These are phyloP conservation scores for Calocybe gambosa DNA, from an alignment of 1,284 basidiomycete genomes.

Conservation along the genomic window DNA sequence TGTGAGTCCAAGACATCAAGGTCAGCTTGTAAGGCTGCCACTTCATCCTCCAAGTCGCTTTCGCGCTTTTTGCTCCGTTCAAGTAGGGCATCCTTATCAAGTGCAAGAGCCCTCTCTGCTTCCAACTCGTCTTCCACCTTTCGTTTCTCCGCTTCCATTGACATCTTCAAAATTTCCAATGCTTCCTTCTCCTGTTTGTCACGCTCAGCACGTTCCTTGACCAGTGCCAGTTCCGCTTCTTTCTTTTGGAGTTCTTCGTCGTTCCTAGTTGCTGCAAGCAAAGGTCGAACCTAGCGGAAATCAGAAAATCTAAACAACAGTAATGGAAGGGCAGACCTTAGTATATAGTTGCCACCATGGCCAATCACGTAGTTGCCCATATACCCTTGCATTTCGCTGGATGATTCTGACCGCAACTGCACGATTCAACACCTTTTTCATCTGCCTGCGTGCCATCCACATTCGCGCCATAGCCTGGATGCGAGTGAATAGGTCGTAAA, in stretches of 20 bases:
- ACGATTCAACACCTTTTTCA: conserved; percentile 93
- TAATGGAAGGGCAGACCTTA: conserved; percentile 56
- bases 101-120: conserved; percentile 72
- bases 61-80: conserved; percentile 84
- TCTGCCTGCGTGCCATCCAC: conserved; percentile 84
- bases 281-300: conserved; percentile 69
- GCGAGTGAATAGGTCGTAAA: conserved; percentile 87
- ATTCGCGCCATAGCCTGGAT: conserved; percentile 84
- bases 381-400: conserved; percentile 90
- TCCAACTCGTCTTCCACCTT: conserved; percentile 79
- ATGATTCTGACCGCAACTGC: conserved; percentile 89
- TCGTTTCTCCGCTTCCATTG: conserved; percentile 75
- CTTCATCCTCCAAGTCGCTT: conserved; percentile 80
- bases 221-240: conserved; percentile 78
- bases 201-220: conserved; percentile 81
- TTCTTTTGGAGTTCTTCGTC: conserved; percentile 91
- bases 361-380: conserved; percentile 88
- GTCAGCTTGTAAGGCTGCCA: conserved; percentile 75
- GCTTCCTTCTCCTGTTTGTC: conserved; percentile 78
- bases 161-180: conserved; percentile 73
- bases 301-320: background rate
- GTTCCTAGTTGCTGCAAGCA: conserved; percentile 87
- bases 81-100: conserved; percentile 86
- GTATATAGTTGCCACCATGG: conserved; percentile 99
- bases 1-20: conserved; percentile 83